Percentiles rank a stretch among this genome's conserved stretches.
These are phyloP conservation scores for Letharia lupina DNA, from an alignment of 495 filamentous ascomycete species.

Conservation along the genomic window DNA sequence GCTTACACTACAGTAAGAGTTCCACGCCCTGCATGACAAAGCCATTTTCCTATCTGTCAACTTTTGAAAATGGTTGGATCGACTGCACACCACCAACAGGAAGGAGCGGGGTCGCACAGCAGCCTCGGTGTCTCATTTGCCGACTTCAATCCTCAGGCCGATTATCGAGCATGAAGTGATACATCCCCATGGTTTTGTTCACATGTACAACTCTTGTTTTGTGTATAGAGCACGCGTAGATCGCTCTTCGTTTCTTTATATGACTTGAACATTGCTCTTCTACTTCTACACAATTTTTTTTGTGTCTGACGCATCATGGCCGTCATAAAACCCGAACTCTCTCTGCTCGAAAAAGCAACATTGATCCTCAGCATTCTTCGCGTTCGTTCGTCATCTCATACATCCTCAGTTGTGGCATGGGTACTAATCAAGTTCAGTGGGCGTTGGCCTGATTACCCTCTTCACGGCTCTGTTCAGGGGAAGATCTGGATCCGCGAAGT, in stretches of 20 bases:
- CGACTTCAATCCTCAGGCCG: neutral
- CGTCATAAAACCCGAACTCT: slow-evolving; percentile 25
- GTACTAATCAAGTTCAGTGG: slow-evolving; percentile 12
- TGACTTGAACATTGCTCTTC: neutral
- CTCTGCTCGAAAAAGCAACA: slow-evolving; percentile 35
- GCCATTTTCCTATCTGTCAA: neutral
- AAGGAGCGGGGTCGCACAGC: neutral
- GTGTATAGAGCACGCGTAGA: neutral
- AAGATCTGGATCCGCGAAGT: slow-evolving; percentile 30
- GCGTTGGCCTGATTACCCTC: slow-evolving; percentile 26
- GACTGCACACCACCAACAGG: neutral
- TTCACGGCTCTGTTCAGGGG: slow-evolving; percentile 37
- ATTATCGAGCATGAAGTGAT: neutral
- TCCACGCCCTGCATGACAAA: neutral
- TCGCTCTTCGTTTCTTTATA: too few species aligned
- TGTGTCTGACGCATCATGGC: neutral
- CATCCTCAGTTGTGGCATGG: neutral
- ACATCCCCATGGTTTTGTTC: neutral
- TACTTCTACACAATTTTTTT: neutral
- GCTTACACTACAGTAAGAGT: too few species aligned
- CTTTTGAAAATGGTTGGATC: neutral
- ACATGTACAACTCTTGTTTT: neutral
- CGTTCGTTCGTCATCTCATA: slow-evolving; percentile 11
- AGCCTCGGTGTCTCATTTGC: neutral
- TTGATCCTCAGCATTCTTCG: slow-evolving; percentile 26